Percentiles rank a stretch among this genome's conserved stretches.
Evolutionary conservation across 257 asterid genomes (phyloP).

Genomic region (Nicotiana sylvestris): DNA sequence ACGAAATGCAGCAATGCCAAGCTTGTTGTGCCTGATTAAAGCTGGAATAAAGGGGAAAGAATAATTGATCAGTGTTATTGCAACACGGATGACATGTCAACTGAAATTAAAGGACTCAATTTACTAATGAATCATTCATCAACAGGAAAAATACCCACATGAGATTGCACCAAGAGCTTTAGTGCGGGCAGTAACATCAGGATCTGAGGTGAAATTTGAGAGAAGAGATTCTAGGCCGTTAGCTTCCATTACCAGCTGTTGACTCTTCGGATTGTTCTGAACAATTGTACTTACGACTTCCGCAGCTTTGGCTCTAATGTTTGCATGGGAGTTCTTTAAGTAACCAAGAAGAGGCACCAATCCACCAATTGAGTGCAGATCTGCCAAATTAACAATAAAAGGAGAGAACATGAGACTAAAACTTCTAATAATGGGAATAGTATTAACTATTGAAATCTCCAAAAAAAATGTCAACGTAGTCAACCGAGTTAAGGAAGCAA

Average conservation of each 20-base stretch:
- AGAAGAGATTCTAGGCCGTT: constrained; percentile 76
- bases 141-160: constrained; percentile 37
- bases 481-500: neutral
- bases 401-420: neutral
- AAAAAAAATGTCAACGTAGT: neutral
- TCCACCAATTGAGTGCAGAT: constrained; percentile 90
- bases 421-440: neutral
- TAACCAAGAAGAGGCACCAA: constrained; percentile 69
- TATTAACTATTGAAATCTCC: neutral
- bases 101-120: neutral
- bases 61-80: neutral
- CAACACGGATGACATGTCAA: neutral
- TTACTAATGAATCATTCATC: neutral
- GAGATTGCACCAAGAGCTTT: constrained; percentile 91
- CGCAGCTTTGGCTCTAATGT: constrained; percentile 90
- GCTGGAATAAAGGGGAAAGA: constrained; percentile 34
- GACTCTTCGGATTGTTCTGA: constrained; percentile 89
- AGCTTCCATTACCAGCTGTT: constrained; percentile 82
- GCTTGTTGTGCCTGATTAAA: constrained; percentile 73
- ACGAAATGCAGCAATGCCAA: constrained; percentile 72
- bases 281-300: constrained; percentile 87
- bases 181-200: constrained; percentile 70
- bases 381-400: constrained; percentile 27
- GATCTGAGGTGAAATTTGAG: constrained; percentile 62
- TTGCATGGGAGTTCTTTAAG: constrained; percentile 64